These are phyloP conservation scores for Irpex sp. DNA, from an alignment of 1,284 basidiomycete species.

Conservation along the genomic window DNA sequence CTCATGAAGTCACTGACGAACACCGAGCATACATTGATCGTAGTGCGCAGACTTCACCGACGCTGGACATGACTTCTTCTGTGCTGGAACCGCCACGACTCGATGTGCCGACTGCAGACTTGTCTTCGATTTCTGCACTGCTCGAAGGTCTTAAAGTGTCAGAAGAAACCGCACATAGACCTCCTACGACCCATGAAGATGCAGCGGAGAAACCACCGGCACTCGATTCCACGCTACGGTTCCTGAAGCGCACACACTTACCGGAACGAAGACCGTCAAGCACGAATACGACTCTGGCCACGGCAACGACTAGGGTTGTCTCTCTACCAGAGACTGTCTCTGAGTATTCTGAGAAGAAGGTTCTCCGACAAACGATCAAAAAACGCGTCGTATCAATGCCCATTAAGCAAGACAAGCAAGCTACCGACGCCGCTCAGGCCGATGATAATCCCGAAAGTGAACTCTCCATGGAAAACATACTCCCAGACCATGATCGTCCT, in stretches of 20 bases:
- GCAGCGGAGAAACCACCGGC: neutral
- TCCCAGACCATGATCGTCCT: constrained; percentile 22
- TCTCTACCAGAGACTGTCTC: constrained; percentile 47
- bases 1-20: neutral
- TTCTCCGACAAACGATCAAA: constrained; percentile 16
- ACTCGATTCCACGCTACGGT: constrained; percentile 15
- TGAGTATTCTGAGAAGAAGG: constrained; percentile 21
- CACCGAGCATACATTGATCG: neutral
- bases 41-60: neutral
- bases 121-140: neutral
- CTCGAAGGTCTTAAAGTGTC: neutral
- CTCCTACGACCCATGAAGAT: neutral
- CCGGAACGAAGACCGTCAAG: constrained; percentile 18
- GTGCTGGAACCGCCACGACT: neutral
- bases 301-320: constrained; percentile 26
- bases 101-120: neutral
- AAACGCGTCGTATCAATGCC: constrained; percentile 53
- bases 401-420: constrained; percentile 16
- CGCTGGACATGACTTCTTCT: neutral
- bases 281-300: constrained; percentile 13
- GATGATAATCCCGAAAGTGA: constrained; percentile 18
- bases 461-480: constrained; percentile 23
- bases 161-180: neutral
- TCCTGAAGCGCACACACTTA: constrained; percentile 13
- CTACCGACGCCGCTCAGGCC: constrained; percentile 1